Evolutionary conservation across 352 stramenopile genomes (phyloP).

Genomic region (Phytopythium montanum): DNA sequence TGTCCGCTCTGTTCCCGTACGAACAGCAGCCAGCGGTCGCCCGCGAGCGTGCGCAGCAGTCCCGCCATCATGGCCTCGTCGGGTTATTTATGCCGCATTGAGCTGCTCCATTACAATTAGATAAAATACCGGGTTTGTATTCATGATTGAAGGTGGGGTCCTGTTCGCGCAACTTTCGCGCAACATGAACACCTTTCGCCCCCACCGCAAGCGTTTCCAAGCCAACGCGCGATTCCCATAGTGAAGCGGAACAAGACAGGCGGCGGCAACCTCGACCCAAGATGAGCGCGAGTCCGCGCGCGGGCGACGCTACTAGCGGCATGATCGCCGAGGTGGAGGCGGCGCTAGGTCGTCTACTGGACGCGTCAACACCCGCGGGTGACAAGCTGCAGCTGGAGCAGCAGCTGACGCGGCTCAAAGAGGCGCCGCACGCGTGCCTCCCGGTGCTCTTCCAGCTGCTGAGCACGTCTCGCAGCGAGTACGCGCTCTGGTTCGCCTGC

Average conservation of each 20-base stretch:
- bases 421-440: conserved; percentile 43
- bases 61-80: neutral
- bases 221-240: too few relatives aligned
- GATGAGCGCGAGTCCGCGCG: conserved; percentile 16
- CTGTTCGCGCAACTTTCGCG: conserved; percentile 6
- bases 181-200: neutral
- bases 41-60: conserved; percentile 31
- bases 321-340: conserved; percentile 65
- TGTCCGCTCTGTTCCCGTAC: conserved; percentile 14
- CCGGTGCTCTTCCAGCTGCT: conserved; percentile 66
- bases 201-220: too few relatives aligned
- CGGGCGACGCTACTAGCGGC: conserved; percentile 3
- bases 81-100: too few relatives aligned
- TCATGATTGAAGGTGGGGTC: too few relatives aligned
- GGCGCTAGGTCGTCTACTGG: conserved; percentile 51
- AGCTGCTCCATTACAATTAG: too few relatives aligned
- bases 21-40: conserved; percentile 42
- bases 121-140: too few relatives aligned
- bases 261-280: too few relatives aligned
- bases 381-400: conserved; percentile 55
- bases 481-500: conserved; percentile 73
- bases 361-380: conserved; percentile 38
- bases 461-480: conserved; percentile 57
- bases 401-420: conserved; percentile 62
- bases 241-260: too few relatives aligned